These are phyloP conservation scores for Pichia sp. DNA, from an alignment of 1,139 yeast genomes.

Conservation along the genomic window DNA sequence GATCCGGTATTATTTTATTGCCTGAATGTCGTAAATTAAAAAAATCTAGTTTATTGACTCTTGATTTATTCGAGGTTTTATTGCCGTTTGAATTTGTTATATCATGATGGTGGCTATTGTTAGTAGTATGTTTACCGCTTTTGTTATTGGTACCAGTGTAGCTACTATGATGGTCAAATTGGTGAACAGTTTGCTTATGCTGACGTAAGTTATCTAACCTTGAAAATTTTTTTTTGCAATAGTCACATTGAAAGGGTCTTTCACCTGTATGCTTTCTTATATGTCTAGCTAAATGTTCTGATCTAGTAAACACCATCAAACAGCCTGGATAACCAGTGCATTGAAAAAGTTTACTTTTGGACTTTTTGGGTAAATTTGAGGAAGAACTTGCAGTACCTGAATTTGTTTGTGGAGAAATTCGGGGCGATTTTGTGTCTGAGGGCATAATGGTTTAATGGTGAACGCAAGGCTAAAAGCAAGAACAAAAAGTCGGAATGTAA, in stretches of 20 bases:
- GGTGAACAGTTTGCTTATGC: conserved; percentile 90
- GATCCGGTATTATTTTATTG: neutral
- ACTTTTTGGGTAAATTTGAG: conserved; percentile 29
- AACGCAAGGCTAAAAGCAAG: neutral
- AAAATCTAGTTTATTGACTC: neutral
- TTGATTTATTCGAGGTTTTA: neutral
- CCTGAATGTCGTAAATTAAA: neutral
- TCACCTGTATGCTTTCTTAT: conserved; percentile 93
- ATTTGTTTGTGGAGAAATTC: neutral
- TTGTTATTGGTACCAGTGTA: neutral
- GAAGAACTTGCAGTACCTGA: neutral
- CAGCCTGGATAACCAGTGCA: conserved; percentile 88
- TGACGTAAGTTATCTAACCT: conserved; percentile 85
- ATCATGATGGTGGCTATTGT: neutral
- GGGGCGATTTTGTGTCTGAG: neutral
- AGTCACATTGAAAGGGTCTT: conserved; percentile 83
- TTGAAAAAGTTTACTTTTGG: conserved; percentile 64
- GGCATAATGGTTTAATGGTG: neutral
- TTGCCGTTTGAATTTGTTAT: neutral
- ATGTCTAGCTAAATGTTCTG: conserved; percentile 89
- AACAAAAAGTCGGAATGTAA: neutral
- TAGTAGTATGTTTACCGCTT: neutral
- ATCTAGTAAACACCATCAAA: conserved; percentile 78
- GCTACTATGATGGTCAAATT: conserved; percentile 45
- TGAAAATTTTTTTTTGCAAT: conserved; percentile 73